Evolutionary conservation across 169 alveolate genomes (phyloP), one percentile per base, ranked within the genome.

Genomic region (Eimeria acervulina): DNA sequence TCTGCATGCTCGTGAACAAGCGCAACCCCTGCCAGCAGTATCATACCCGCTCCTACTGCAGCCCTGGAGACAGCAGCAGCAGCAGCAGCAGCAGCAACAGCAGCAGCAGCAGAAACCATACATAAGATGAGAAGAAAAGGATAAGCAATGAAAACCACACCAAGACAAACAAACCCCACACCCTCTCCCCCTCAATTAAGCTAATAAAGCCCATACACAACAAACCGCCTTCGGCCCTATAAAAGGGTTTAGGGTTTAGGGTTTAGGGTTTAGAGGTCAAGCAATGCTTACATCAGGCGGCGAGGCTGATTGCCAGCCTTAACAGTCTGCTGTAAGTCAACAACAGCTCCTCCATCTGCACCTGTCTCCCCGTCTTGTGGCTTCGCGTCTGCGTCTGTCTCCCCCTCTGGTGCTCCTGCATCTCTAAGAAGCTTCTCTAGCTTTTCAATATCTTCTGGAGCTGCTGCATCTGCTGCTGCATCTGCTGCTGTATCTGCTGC

Each of bases 41-140:
- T 33, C 36, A 47, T 7, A 8, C 90, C 90, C 7, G 90, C 90
- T 4, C 66, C 66, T 55, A 23, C 66, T 55, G 66, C 66, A 13
- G 66, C 90, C 90, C 68, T 28, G 80, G 42, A 74, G 55, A n/a
- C 47, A 74, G 87, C 47, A 40, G 31, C 87, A 74, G 87, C 47
- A 74, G 87, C 87, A 74, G 87, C 87, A 74, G 33, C 47, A 38
- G 87, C 52, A 38, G 81, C 81, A 36, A n/a, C 66, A 55, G 66
- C 66, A 55, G 23, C 80, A 68, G 80, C 36, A 68, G 80, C 36
- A 68, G 80, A 13, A 80, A 15, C 21, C 19, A 47, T 2, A 44
- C 47, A 80, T 13, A 42, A 42, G 33, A 28, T 28, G 42, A 21
- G 74, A 17, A n/a, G 8, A 63, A 63, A 8, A n/a, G n/a, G 5